Evolutionary conservation across 208 protist genomes (phyloP).

Genomic region (Acanthamoeba lenticulata): DNA sequence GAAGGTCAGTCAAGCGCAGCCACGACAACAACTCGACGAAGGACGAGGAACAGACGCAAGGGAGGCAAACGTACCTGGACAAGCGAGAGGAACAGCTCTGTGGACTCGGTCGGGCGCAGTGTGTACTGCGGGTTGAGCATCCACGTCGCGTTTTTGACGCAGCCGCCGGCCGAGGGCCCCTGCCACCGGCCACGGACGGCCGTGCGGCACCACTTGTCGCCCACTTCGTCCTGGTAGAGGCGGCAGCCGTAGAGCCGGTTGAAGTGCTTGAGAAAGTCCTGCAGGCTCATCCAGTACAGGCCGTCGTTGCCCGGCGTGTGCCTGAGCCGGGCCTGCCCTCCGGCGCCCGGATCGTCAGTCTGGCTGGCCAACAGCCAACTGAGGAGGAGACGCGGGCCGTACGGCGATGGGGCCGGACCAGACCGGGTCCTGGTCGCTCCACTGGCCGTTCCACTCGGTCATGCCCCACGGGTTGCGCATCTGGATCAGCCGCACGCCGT

Average conservation of each 20-base stretch:
- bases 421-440: constrained; percentile 13
- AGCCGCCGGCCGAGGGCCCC: background rate
- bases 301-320: constrained; percentile 9
- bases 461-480: constrained; percentile 63
- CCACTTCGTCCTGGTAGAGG: background rate
- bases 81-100: background rate
- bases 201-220: background rate
- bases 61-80: background rate
- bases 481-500: constrained; percentile 56
- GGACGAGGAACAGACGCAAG: background rate
- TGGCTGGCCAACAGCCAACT: background rate
- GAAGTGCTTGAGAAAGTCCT: constrained; percentile 69
- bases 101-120: background rate
- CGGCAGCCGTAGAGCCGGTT: constrained; percentile 70
- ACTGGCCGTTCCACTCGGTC: constrained; percentile 62
- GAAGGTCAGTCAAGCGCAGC: too few species aligned
- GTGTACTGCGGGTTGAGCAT: background rate
- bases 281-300: constrained; percentile 66
- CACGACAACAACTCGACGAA: too few species aligned
- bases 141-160: background rate
- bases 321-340: background rate
- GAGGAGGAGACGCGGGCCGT: background rate
- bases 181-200: background rate
- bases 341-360: background rate
- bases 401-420: background rate